Percentiles rank a stretch among this genome's conserved stretches.
phyloP scores from a whole-genome alignment of 257 asterid species.

The Solanum boliviense region DNA sequence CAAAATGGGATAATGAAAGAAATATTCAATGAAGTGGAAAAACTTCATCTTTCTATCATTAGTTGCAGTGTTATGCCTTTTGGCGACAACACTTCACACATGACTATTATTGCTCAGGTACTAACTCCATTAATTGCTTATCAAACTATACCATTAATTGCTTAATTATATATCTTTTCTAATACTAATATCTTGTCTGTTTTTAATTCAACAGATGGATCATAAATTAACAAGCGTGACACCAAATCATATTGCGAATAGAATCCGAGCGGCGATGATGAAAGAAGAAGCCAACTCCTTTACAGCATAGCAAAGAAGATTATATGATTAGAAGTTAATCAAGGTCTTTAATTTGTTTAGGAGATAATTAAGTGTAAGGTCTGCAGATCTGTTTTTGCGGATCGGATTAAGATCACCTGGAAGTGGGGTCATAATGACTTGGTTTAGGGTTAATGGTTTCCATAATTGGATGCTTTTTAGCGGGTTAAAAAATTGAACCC shows the following conservation, averaged over 20 bases:
- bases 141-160: neutral
- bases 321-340: neutral
- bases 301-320: neutral
- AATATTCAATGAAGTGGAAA: conserved; percentile 5
- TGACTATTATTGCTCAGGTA: conserved; percentile 20
- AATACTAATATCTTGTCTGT: neutral
- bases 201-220: conserved; percentile 3
- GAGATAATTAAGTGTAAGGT: neutral
- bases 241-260: neutral
- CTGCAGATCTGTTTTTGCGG: neutral
- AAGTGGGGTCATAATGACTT: neutral
- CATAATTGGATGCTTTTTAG: neutral
- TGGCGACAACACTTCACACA: neutral
- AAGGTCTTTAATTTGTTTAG: neutral
- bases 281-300: neutral
- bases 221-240: neutral
- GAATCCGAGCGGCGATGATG: neutral
- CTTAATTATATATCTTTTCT: neutral
- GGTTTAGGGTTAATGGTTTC: neutral
- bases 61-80: conserved; percentile 11
- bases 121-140: too few relatives aligned
- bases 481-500: neutral
- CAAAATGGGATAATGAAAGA: conserved; percentile 7
- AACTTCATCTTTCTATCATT: neutral
- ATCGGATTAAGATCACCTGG: neutral